Evolutionary conservation across 768 basidiomycete species (phyloP).

Genomic region (Mycena vitilis): DNA sequence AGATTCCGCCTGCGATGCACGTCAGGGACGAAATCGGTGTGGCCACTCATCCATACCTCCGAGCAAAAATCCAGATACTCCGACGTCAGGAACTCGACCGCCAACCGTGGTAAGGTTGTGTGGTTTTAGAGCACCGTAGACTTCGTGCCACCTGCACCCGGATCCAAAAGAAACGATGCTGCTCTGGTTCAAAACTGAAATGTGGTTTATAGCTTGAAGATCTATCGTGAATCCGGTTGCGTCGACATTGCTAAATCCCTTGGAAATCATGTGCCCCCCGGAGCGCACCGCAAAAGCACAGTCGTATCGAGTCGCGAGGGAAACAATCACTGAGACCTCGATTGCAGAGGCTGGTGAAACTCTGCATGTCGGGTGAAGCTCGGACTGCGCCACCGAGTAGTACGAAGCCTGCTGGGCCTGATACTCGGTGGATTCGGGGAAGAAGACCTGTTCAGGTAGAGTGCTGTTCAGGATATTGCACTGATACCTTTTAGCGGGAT

Average conservation of each 20-base stretch:
- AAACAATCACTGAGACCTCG: slow-evolving; percentile 29
- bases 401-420: slow-evolving; percentile 29
- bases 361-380: slow-evolving; percentile 24
- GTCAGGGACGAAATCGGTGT: not conserved
- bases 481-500: not conserved
- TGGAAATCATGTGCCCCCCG: slow-evolving; percentile 29
- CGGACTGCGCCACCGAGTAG: slow-evolving; percentile 25
- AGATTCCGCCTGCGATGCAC: slow-evolving; percentile 32
- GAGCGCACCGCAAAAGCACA: slow-evolving; percentile 32
- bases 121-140: slow-evolving; percentile 20
- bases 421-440: slow-evolving; percentile 27
- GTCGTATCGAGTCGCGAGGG: slow-evolving; percentile 14
- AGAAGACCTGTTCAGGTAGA: slow-evolving; percentile 28
- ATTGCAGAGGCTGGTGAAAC: slow-evolving; percentile 26
- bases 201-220: slow-evolving; percentile 19
- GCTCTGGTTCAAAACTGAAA: slow-evolving; percentile 8
- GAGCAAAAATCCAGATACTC: slow-evolving; percentile 31
- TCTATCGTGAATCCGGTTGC: slow-evolving; percentile 28
- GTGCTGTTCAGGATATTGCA: slow-evolving; percentile 19
- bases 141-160: slow-evolving; percentile 27
- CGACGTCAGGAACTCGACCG: slow-evolving; percentile 25
- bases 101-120: slow-evolving; percentile 32
- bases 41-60: slow-evolving; percentile 11
- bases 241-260: slow-evolving; percentile 19
- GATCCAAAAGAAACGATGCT: slow-evolving; percentile 22